Evolutionary conservation across 345 rosid species (phyloP), one percentile per base, ranked within the genome.

Genomic region (Bruguiera gymnorhiza): DNA sequence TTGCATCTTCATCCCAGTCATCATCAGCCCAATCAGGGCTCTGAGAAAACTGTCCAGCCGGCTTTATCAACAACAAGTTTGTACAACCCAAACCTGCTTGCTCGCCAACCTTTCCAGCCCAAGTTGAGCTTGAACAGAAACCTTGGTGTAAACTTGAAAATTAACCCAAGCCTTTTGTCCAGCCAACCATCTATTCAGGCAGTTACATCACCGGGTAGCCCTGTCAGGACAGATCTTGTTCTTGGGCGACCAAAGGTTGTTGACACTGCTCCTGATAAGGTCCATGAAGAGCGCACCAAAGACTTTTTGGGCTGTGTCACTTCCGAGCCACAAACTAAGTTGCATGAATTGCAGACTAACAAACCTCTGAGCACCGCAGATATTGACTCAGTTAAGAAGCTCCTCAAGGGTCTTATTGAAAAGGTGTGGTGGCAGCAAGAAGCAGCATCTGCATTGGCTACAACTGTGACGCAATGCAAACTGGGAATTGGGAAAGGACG

Each of bases 351-450:
- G 71, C 81, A 75, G 71, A 64, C 53, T 18, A 83, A 78, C 57
- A 84, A 88, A 68, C 75, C 77, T 51, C 65, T 70, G 9, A 78
- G 74, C 66, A 54, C 83, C 1, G 62, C 81, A 26, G 98, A 92
- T 74, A 80, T 84, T 3, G 97, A 87, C 60, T 79, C 87, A 5
- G 85, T 79, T 76, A 95, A 95, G 87, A 85, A 83, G 82, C 92
- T 95, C 46, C 86, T 89, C 67, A 90, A 87, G 67, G 92, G 94
- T 56, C 87, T 95, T 67, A 46, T 63, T 0, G 94, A 88, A 72
- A 87, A 83, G 74, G 96, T 87, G 26, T 83, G 96, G 96, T 95
- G 99, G 99, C 99, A 95, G 81, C 84, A 72, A 23, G 98, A 95
- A 24, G 98, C 99, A 31, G 92, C 99, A 46, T 85, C 96, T 27